phyloP scores from a whole-genome alignment of 768 basidiomycete species.

The Leccinum uliginosum region DNA sequence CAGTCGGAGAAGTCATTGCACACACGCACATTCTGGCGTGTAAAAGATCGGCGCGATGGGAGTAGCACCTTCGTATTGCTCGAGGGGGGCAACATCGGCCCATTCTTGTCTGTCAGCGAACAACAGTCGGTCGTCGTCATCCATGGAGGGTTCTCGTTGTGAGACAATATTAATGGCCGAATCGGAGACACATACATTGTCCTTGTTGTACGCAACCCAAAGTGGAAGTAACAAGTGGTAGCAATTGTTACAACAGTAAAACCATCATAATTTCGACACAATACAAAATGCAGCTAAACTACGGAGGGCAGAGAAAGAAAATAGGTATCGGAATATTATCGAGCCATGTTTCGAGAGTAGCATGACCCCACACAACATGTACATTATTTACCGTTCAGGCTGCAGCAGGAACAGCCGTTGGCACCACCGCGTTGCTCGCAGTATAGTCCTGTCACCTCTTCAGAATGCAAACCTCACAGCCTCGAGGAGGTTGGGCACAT shows the following conservation, averaged over 20 bases:
- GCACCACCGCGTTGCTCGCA: conserved; percentile 41
- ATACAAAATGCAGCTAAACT: conserved; percentile 23
- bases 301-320: conserved; percentile 8
- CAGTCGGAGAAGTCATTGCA: conserved; percentile 1
- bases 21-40: conserved; percentile 71
- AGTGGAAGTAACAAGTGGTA: background rate
- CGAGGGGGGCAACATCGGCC: conserved; percentile 73
- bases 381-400: conserved; percentile 11
- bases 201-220: background rate
- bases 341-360: conserved; percentile 2
- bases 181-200: background rate
- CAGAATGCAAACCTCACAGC: background rate
- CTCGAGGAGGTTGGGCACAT: conserved; percentile 14
- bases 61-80: conserved; percentile 73
- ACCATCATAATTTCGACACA: conserved; percentile 12
- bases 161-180: background rate
- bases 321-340: conserved; percentile 24
- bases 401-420: conserved; percentile 45
- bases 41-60: conserved; percentile 94
- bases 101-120: conserved; percentile 70
- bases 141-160: conserved; percentile 3
- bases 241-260: background rate
- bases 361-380: conserved; percentile 4
- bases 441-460: conserved; percentile 59
- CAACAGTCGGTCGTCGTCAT: conserved; percentile 21